A percentile compares a stretch with the other conserved stretches of the same genome.
These are phyloP conservation scores for Hanseniaspora gamundiae DNA, from an alignment of 1,139 yeast species.

Conservation along the genomic window DNA sequence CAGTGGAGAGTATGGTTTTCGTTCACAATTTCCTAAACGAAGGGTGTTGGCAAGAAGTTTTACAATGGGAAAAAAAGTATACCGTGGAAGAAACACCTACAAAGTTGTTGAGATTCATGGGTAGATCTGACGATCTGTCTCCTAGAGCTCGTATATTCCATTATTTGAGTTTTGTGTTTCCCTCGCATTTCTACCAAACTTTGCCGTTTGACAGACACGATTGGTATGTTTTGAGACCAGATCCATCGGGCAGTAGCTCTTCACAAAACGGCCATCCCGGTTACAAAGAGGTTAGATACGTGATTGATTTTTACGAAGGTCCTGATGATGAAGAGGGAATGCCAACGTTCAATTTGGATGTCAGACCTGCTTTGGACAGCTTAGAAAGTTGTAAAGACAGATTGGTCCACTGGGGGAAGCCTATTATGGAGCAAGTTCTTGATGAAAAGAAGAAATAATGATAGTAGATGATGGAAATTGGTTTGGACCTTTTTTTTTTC, in stretches of 20 bases:
- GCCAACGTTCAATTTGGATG: slow-evolving; percentile 87
- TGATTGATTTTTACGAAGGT: slow-evolving; percentile 93
- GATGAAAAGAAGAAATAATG: not conserved
- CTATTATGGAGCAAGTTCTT: not conserved
- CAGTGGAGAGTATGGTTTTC: slow-evolving; percentile 93
- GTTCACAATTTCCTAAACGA: slow-evolving; percentile 94
- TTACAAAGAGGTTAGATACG: slow-evolving; percentile 69
- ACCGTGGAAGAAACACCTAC: slow-evolving; percentile 35
- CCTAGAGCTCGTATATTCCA: slow-evolving; percentile 79
- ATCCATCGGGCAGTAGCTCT: slow-evolving; percentile 12
- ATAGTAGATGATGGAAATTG: too few relatives aligned
- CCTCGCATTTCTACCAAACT: slow-evolving; percentile 56
- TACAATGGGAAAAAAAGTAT: slow-evolving; percentile 69
- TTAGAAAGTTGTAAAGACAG: slow-evolving; percentile 55
- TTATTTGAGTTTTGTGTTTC: slow-evolving; percentile 56
- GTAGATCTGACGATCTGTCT: slow-evolving; percentile 75
- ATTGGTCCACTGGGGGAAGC: slow-evolving; percentile 20
- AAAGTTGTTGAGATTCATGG: slow-evolving; percentile 74
- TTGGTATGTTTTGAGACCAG: slow-evolving; percentile 80
- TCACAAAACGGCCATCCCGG: slow-evolving; percentile 26
- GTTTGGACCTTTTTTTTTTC: too few relatives aligned
- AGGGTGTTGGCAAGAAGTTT: slow-evolving; percentile 94
- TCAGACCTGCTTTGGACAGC: slow-evolving; percentile 85
- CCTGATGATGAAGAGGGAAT: slow-evolving; percentile 73
- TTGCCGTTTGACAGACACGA: slow-evolving; percentile 98